Evolutionary conservation across 2,329 filamentous ascomycete genomes (phyloP), one percentile per base, ranked within the genome.

Genomic region (Aureobasidium sp.): DNA sequence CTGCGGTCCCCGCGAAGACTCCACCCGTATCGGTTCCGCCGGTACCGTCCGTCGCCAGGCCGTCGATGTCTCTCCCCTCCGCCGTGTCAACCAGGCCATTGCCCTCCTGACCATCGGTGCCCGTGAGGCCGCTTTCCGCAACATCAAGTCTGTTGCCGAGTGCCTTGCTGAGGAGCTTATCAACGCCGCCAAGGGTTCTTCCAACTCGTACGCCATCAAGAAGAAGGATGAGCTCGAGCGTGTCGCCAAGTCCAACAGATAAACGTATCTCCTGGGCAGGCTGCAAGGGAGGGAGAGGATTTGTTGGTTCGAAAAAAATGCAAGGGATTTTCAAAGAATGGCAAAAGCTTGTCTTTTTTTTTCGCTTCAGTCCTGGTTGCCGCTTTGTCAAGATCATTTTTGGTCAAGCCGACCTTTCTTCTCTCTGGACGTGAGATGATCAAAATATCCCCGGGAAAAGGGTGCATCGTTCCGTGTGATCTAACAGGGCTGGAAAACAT

Each of bases 171-270:
- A 99, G 84, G 94, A 99, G 88, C 87, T 99, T 79, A 97, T 99
- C 89, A 99, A 99, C 86, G 95, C 95, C 78, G 95, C 95, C 81
- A 99, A 99, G 91, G 94, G 94, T 77, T 95, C 89, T 88, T 95
- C 90, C 84, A 99, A 99, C 91, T 97, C 92, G 72, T 99, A 97
- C 81, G 94, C 95, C 76, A 99, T 99, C 88, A 99, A 99, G 91
- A 99, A 99, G 91, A 99, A 99, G 93, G 94, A 99, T 81, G 95
- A 99, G 89, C 82, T 99, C 84, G 94, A 99, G 89, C 94, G 94
- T 94, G 94, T 99, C 75, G 94, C 94, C 83, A 99, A 99, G 91
- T 91, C 86, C 87, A 99, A 99, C 89, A 90, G 94, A 89, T 99
- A 97, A 92, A 92, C 62, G 64, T 39, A 45, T 64, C 63, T 30